These are phyloP conservation scores for Picea abies DNA, from an alignment of 83 land plant genomes.

Conservation along the genomic window DNA sequence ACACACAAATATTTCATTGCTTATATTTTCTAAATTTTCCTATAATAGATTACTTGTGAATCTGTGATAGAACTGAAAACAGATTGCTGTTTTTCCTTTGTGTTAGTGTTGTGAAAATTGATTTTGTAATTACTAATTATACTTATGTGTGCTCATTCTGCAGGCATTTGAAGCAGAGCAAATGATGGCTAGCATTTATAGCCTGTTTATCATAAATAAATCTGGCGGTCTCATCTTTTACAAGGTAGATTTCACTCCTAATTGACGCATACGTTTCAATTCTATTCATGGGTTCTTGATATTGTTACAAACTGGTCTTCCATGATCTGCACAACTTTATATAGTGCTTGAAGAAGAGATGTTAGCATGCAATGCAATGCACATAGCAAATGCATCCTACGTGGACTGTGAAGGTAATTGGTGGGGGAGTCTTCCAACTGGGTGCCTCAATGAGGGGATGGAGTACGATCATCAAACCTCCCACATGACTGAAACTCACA, in stretches of 20 bases:
- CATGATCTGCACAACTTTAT: too few species aligned
- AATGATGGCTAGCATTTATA: slow-evolving; percentile 74
- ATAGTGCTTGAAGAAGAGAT: too few species aligned
- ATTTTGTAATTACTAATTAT: background rate
- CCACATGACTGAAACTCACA: too few species aligned
- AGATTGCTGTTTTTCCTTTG: background rate
- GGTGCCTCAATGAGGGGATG: too few species aligned
- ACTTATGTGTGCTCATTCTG: background rate
- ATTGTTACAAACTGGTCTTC: background rate
- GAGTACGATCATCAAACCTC: too few species aligned
- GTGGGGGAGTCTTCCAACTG: too few species aligned
- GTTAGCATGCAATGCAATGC: too few species aligned
- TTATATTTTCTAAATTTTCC: background rate
- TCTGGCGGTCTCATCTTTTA: slow-evolving; percentile 95
- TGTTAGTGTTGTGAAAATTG: background rate
- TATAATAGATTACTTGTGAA: background rate
- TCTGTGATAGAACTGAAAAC: background rate
- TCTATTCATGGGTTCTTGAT: slow-evolving; percentile 6
- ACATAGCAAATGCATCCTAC: slow-evolving; percentile 11
- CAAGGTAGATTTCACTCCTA: slow-evolving; percentile 54
- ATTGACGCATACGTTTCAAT: background rate
- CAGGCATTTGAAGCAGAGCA: background rate
- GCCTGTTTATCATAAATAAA: slow-evolving; percentile 93
- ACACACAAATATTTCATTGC: background rate
- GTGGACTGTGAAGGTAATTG: too few species aligned